A percentile compares a stretch with the other conserved stretches of the same genome.
These are phyloP conservation scores for Bruguiera sexangula DNA, from an alignment of 345 rosid species.

Conservation along the genomic window DNA sequence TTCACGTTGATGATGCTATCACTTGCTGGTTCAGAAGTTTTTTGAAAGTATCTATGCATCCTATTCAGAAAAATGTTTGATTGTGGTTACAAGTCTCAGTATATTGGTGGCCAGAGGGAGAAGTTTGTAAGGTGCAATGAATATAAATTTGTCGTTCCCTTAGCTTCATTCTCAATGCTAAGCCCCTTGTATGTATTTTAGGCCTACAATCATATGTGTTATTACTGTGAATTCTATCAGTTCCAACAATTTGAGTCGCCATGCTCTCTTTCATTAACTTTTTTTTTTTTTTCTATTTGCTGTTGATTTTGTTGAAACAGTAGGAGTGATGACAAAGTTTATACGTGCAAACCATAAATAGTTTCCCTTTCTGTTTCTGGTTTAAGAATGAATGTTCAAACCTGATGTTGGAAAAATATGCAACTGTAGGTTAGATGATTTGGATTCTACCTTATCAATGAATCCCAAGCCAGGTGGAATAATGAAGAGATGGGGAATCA, in stretches of 20 bases:
- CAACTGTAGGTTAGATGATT: constrained; percentile 62
- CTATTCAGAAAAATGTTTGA: constrained; percentile 49
- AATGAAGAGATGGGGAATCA: constrained; percentile 42
- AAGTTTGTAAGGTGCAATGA: constrained; percentile 61
- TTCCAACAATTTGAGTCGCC: neutral
- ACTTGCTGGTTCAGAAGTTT: neutral
- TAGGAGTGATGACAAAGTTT: too few species aligned
- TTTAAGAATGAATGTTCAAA: too few species aligned
- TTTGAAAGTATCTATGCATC: constrained; percentile 21
- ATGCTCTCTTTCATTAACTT: neutral
- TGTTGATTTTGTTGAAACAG: neutral
- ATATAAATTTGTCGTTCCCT: neutral
- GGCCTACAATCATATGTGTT: too few species aligned
- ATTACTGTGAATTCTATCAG: neutral
- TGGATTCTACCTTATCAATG: constrained; percentile 56
- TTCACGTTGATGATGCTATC: neutral
- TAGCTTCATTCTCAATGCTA: neutral
- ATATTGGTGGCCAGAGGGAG: constrained; percentile 69
- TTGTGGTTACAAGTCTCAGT: constrained; percentile 67
- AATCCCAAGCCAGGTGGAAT: constrained; percentile 28
- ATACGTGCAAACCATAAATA: too few species aligned
- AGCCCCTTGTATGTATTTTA: neutral
- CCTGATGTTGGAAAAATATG: constrained; percentile 5
- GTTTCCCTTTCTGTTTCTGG: too few species aligned
- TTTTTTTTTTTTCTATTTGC: neutral